Evolutionary conservation across 495 filamentous ascomycete species (phyloP).

Genomic region (Aspergillus coremiiformis): DNA sequence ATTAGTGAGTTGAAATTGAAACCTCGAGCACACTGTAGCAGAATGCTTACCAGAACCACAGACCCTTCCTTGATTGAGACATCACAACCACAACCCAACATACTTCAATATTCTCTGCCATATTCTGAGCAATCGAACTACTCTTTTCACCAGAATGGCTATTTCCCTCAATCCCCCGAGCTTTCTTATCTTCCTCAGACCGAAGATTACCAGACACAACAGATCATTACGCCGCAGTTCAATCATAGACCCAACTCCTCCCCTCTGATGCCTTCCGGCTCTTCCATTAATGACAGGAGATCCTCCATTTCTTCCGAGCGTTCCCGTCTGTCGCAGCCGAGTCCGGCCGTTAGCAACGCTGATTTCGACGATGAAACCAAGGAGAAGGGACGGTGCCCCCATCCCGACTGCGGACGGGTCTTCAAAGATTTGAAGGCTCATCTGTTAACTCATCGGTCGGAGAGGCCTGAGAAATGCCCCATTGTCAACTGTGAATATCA

Average conservation of each 20-base stretch:
- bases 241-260: conserved; percentile 28
- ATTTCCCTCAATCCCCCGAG: conserved; percentile 29
- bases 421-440: conserved; percentile 95
- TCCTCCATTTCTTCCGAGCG: conserved; percentile 51
- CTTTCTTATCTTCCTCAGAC: conserved; percentile 25
- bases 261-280: conserved; percentile 29
- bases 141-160: conserved; percentile 20
- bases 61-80: conserved; percentile 58
- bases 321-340: conserved; percentile 48
- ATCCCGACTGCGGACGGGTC: conserved; percentile 77
- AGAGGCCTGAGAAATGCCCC: conserved; percentile 93
- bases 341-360: conserved; percentile 43
- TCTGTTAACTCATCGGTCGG: conserved; percentile 90
- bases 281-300: conserved; percentile 39
- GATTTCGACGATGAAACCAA: conserved; percentile 55
- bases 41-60: conserved; percentile 19
- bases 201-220: conserved; percentile 23
- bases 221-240: conserved; percentile 22
- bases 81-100: conserved; percentile 19
- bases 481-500: conserved; percentile 93
- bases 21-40: neutral
- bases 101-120: conserved; percentile 27
- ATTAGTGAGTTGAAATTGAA: conserved; percentile 94
- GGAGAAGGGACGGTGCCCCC: conserved; percentile 68
- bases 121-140: conserved; percentile 28